phyloP scores from a whole-genome alignment of 257 asterid genomes.

The Nicotiana obtusifolia region DNA sequence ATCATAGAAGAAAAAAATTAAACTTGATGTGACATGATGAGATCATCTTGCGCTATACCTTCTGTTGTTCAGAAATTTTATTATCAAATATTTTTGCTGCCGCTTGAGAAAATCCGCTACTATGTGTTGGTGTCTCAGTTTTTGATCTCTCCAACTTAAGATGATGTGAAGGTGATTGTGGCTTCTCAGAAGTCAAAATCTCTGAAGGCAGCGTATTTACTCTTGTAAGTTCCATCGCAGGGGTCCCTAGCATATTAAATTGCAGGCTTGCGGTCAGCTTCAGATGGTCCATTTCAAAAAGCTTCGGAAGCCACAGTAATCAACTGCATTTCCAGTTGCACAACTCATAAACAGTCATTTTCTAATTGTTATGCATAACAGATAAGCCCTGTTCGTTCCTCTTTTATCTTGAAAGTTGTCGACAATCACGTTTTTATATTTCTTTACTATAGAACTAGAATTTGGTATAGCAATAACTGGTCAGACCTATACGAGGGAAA shows the following conservation, averaged over 20 bases:
- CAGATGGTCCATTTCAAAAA: slow-evolving; percentile 3
- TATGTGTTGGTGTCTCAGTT: slow-evolving; percentile 60
- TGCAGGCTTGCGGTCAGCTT: slow-evolving; percentile 15
- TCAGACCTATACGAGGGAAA: background rate
- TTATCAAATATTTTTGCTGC: slow-evolving; percentile 85
- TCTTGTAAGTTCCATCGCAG: slow-evolving; percentile 34
- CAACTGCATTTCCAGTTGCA: slow-evolving; percentile 8
- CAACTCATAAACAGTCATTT: background rate
- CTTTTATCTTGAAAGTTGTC: background rate
- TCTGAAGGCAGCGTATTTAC: slow-evolving; percentile 50
- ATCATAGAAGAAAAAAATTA: background rate
- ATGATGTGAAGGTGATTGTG: slow-evolving; percentile 26
- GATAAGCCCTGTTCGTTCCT: background rate
- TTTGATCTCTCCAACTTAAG: slow-evolving; percentile 53
- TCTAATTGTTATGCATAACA: background rate
- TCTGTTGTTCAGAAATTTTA: slow-evolving; percentile 63
- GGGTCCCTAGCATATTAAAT: slow-evolving; percentile 40
- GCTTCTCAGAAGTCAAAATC: slow-evolving; percentile 36
- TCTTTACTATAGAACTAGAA: background rate
- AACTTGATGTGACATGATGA: background rate
- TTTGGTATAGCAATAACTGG: background rate
- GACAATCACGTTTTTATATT: no score
- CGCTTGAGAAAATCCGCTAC: slow-evolving; percentile 49
- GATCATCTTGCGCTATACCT: slow-evolving; percentile 36
- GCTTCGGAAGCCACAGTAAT: slow-evolving; percentile 4